Conservation (phyloP, 2,329 filamentous ascomycete genomes). For the Esteya vermicola region DNA sequence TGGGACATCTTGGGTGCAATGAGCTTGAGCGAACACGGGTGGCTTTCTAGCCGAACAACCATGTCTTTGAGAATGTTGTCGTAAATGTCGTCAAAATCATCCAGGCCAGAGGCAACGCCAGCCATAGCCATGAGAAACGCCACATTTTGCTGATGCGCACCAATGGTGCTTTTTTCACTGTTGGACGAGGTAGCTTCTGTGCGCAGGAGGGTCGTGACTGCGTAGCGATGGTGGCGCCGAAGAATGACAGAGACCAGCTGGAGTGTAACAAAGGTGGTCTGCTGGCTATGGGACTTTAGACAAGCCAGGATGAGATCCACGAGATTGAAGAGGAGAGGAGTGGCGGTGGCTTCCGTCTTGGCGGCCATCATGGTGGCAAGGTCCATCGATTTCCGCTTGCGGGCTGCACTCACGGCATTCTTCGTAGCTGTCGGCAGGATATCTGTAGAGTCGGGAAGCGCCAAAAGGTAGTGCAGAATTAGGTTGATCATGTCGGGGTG, state of each 20-base stretch:
- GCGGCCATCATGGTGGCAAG: conserved; percentile 66
- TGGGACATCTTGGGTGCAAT: conserved; percentile 45
- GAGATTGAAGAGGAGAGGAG: conserved; percentile 82
- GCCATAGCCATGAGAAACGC: conserved; percentile 58
- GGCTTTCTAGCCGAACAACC: conserved; percentile 52
- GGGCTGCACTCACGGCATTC: conserved; percentile 50
- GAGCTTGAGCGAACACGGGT: conserved; percentile 58
- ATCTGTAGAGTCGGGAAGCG: conserved; percentile 48
- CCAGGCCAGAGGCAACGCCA: conserved; percentile 50
- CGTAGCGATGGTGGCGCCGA: conserved; percentile 76
- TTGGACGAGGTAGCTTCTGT: conserved; percentile 34
- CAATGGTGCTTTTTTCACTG: conserved; percentile 44
- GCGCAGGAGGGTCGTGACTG: conserved; percentile 60
- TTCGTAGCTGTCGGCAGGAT: conserved; percentile 13
- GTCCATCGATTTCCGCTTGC: conserved; percentile 79
- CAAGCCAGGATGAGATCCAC: conserved; percentile 83
- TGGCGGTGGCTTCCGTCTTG: conserved; percentile 57
- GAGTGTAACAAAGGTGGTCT: conserved; percentile 80
- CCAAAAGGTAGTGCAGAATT: conserved; percentile 83
- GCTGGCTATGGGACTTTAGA: conserved; percentile 67
- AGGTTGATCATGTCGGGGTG: conserved; percentile 91
- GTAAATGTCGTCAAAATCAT: conserved; percentile 60
- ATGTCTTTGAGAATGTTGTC: conserved; percentile 59
- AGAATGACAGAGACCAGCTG: conserved; percentile 78
- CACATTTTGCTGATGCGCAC: conserved; percentile 61